Evolutionary conservation across 2,329 filamentous ascomycete genomes (phyloP).

Genomic region (Phoma sp.): DNA sequence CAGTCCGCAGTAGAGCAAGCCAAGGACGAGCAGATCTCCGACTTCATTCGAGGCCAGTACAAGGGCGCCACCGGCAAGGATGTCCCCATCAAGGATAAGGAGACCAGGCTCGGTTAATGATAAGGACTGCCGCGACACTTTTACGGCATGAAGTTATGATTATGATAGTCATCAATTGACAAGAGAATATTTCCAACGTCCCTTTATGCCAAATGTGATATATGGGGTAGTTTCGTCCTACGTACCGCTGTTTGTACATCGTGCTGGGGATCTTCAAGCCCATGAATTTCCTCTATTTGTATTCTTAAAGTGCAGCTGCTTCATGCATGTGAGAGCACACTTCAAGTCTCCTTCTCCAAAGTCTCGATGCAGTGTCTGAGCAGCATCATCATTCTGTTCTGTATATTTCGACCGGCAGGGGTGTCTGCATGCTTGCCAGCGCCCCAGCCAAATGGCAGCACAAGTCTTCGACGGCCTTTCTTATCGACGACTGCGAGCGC

Average conservation of each 20-base stretch:
- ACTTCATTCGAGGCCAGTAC: conserved; percentile 75
- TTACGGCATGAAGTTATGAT: conserved; percentile 9
- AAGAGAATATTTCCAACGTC: background rate
- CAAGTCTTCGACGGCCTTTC: conserved; percentile 46
- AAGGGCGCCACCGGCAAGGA: conserved; percentile 73
- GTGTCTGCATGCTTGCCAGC: conserved; percentile 47
- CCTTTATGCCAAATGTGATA: background rate
- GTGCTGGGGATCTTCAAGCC: background rate
- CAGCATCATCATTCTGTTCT: conserved; percentile 36
- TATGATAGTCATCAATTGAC: conserved; percentile 24
- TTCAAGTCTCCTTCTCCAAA: conserved; percentile 23
- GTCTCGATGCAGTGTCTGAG: conserved; percentile 38
- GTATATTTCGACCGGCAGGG: conserved; percentile 41
- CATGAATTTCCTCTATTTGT: background rate
- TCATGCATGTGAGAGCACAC: background rate
- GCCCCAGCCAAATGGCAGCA: conserved; percentile 57
- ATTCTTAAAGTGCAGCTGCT: background rate
- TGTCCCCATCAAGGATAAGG: conserved; percentile 74
- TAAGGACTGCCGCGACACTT: background rate
- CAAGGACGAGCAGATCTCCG: conserved; percentile 80
- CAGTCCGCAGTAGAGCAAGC: conserved; percentile 75
- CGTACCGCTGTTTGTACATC: background rate
- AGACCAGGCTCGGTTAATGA: conserved; percentile 44
- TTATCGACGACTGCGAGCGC: conserved; percentile 54
- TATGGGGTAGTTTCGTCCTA: background rate